Evolutionary conservation across 164 flowering plant genomes (phyloP), one percentile per base, ranked within the genome.

Genomic region (Dillenia suffruticosa): DNA sequence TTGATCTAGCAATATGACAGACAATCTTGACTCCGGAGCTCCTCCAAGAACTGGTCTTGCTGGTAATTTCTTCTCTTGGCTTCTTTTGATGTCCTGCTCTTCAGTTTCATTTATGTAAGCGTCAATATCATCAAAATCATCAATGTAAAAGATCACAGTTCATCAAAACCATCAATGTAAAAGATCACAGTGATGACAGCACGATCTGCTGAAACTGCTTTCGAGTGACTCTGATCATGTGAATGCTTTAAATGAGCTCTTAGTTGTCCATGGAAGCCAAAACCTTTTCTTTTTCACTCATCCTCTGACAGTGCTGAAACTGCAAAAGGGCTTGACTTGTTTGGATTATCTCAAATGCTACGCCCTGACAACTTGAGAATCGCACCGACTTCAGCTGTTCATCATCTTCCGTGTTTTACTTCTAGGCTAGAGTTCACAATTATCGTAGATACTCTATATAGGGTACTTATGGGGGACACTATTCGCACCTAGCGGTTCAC

Each of bases 161-260:
- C 64, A 0, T 58, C 64, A 12, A 65, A 68, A 2, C 57, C 70
- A 0, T 72, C 72, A 1, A 46, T 32, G 0, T 78, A n/a, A 78
- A 9, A 83, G 60, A 49, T 84, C 80, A 54, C 86, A 84, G 63
- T 72, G 81, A 52, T 84, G 88, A 67, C 80, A 78, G 66, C 88
- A 79, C 7, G 82, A 40, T 48, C 67, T 58, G 60, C 88, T 84
- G 32, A 49, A 0, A 2, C 68, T 54, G 16, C 75, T 54, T 12
- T 24, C 57, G 13, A 66, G 40, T 12, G 19, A 15, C 49, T 9
- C 16, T 40, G 59, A 11, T 8, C 16, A 45, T 6, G 68, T 62
- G 50, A 67, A 63, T 11, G 62, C 67, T 15, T 24, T 43, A n/a
- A 58, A 43, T 14, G 75, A 72, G 58, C 13, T 53, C 40, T 26